Evolutionary conservation across 345 rosid genomes (phyloP).

Genomic region (Alliaria petiolata): DNA sequence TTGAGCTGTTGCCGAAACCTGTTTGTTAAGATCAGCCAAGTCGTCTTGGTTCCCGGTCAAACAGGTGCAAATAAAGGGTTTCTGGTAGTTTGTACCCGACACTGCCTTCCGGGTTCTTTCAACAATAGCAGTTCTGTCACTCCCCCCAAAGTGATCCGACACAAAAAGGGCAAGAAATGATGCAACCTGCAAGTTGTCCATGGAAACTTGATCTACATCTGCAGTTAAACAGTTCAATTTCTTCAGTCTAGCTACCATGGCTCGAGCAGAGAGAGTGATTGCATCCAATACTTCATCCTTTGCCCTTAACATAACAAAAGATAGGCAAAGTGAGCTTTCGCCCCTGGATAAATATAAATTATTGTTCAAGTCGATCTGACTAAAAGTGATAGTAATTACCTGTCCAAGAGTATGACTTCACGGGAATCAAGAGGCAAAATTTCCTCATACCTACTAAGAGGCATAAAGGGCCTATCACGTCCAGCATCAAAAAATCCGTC

Average conservation of each 20-base stretch:
- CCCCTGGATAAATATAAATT: not conserved
- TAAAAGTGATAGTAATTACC: conserved; percentile 40
- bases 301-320: conserved; percentile 41
- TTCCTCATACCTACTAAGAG: conserved; percentile 56
- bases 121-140: conserved; percentile 63
- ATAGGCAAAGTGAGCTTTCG: not conserved
- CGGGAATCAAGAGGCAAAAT: conserved; percentile 69
- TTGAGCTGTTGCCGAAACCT: conserved; percentile 35
- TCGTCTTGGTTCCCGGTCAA: conserved; percentile 63
- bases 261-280: conserved; percentile 62
- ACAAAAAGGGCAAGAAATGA: conserved; percentile 89
- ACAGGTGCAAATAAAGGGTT: conserved; percentile 92
- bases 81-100: conserved; percentile 78
- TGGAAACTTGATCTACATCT: conserved; percentile 37
- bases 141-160: conserved; percentile 98
- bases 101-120: conserved; percentile 68
- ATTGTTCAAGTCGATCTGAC: not conserved
- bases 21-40: conserved; percentile 35
- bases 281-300: conserved; percentile 92
- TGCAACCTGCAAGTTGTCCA: conserved; percentile 58
- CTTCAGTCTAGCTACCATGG: conserved; percentile 57
- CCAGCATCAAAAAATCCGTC: conserved; percentile 99
- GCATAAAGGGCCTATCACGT: conserved; percentile 86
- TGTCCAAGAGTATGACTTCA: conserved; percentile 95
- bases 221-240: conserved; percentile 40